Evolutionary conservation across 1,284 basidiomycete genomes (phyloP), one percentile per base, ranked within the genome.

Genomic region (Macrocybe sp.): DNA sequence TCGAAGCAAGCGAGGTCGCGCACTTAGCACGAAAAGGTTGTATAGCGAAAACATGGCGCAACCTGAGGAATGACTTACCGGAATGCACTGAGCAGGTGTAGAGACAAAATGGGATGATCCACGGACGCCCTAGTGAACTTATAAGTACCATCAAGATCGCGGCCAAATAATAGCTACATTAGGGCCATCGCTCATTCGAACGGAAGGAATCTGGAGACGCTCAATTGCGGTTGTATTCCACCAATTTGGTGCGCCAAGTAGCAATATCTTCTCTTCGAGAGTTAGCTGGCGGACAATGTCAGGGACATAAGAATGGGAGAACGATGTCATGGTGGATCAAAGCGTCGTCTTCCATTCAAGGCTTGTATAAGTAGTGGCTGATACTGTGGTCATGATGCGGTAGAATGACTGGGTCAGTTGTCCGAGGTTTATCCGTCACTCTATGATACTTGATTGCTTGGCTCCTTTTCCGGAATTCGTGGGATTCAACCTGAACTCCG

Each of bases 151-250:
- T 16, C 39, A 33, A 37, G 16, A 12, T 22, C 42, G 31, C 35
- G 7, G 30, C 2, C 29, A 33, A 44, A 33, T 7, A 34, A 12
- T 11, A 56, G 59, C 34, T 56, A 80, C 81, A 59, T 83, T 83
- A 7, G 81, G 80, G 4, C 80, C 80, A 63, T 82, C 80, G 58
- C 78, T 81, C 80, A 84, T 82, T 14, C 80, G 75, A 52, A 84
- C 68, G 31, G 75, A 69, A 3, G 85, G 84, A 47, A 88, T 81
- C 6, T 68, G 68, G 7, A 85, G 71, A 11, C 81, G 68, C 6
- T 73, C 64, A 50, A 86, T 71, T 11, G 75, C 58, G 37, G 70
- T 72, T 7, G 83, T 85, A 54, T 85, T 84, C 84, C 85, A 83
- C 78, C 82, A 85, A 55, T 83, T 81, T 3, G 81, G 81, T 7